These are phyloP conservation scores for Leptographium radiaticola DNA, from an alignment of 2,329 filamentous ascomycete species.

Conservation along the genomic window DNA sequence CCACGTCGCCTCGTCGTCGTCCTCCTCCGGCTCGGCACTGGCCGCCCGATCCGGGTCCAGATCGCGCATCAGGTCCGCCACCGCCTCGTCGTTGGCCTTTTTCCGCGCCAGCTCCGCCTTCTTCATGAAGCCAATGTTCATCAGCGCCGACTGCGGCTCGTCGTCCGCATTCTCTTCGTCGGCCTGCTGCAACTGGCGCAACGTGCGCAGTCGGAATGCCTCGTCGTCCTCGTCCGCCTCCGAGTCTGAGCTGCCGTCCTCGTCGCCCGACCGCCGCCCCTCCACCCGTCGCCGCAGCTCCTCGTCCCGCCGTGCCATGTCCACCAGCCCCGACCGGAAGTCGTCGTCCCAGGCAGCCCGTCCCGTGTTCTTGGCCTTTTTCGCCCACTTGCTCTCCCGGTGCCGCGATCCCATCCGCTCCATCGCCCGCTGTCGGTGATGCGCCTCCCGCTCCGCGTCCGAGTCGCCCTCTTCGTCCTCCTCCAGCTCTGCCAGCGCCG, in stretches of 20 bases:
- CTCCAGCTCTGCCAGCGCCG: slow-evolving; percentile 35
- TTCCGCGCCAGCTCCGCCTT: slow-evolving; percentile 70
- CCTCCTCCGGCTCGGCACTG: slow-evolving; percentile 2
- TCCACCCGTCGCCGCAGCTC: slow-evolving; percentile 70
- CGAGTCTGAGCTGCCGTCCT: slow-evolving; percentile 16
- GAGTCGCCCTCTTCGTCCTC: slow-evolving; percentile 55
- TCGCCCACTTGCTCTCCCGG: slow-evolving; percentile 85
- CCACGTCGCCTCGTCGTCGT: neutral
- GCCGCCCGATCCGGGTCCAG: slow-evolving; percentile 31
- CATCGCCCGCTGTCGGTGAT: slow-evolving; percentile 64
- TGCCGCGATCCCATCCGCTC: slow-evolving; percentile 79
- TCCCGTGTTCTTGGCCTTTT: slow-evolving; percentile 65
- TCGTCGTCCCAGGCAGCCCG: slow-evolving; percentile 82
- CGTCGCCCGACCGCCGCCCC: slow-evolving; percentile 36
- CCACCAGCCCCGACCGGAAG: slow-evolving; percentile 61
- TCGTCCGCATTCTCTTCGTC: slow-evolving; percentile 25
- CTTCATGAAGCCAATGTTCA: slow-evolving; percentile 89
- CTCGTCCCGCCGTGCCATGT: slow-evolving; percentile 72
- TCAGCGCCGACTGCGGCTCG: slow-evolving; percentile 51
- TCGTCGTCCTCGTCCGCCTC: slow-evolving; percentile 42
- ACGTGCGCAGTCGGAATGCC: slow-evolving; percentile 32
- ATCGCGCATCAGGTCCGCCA: slow-evolving; percentile 56
- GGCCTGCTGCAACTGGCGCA: slow-evolving; percentile 31
- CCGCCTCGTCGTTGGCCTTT: slow-evolving; percentile 66
- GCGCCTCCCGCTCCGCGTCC: slow-evolving; percentile 48